Evolutionary conservation across 1,284 basidiomycete genomes (phyloP).

Genomic region (Papiliotrema fonsecae): DNA sequence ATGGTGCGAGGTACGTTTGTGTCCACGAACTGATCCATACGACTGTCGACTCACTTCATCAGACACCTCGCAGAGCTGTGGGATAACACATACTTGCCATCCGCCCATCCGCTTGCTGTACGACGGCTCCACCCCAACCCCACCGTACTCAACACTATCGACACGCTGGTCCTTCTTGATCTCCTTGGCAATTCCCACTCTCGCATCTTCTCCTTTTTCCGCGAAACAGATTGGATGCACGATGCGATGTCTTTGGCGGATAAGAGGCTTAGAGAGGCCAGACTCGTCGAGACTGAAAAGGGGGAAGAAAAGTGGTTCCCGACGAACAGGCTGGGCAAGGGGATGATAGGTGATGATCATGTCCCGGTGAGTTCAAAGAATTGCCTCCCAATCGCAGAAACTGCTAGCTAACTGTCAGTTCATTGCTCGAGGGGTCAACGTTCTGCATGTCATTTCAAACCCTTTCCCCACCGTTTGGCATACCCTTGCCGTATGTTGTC

Average conservation of each 20-base stretch:
- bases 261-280: slow-evolving; percentile 51
- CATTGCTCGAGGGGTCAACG: slow-evolving; percentile 71
- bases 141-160: slow-evolving; percentile 71
- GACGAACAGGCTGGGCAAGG: slow-evolving; percentile 47
- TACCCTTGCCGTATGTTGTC: slow-evolving; percentile 58
- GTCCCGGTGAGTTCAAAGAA: slow-evolving; percentile 61
- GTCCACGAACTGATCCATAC: no score
- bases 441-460: slow-evolving; percentile 83
- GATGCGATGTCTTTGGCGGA: slow-evolving; percentile 68
- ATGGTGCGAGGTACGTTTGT: slow-evolving; percentile 71
- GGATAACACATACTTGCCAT: slow-evolving; percentile 62
- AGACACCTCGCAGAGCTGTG: slow-evolving; percentile 83
- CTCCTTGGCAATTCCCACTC: slow-evolving; percentile 73
- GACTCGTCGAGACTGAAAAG: slow-evolving; percentile 26
- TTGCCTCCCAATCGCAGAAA: background rate
- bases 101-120: slow-evolving; percentile 51
- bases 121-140: slow-evolving; percentile 57
- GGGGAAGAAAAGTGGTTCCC: slow-evolving; percentile 39
- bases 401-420: slow-evolving; percentile 51
- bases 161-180: slow-evolving; percentile 86
- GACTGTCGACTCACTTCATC: no score
- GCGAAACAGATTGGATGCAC: slow-evolving; percentile 89
- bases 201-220: slow-evolving; percentile 68
- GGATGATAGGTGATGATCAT: slow-evolving; percentile 85
- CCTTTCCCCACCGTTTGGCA: slow-evolving; percentile 95